Conservation (phyloP, 1,284 basidiomycete genomes). For the Puccinia hordei region DNA sequence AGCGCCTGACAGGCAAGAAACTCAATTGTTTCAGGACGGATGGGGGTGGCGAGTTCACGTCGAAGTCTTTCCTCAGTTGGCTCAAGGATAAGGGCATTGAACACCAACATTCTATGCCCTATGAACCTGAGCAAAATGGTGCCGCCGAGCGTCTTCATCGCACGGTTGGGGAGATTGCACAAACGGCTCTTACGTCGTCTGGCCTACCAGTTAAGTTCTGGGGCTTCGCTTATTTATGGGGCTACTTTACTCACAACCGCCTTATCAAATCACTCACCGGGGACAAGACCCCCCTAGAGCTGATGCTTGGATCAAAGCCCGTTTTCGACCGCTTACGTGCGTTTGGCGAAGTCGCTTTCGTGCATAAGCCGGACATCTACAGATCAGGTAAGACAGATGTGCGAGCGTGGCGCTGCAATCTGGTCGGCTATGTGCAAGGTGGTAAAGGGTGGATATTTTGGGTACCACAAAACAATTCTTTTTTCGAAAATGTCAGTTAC, state of each 20-base stretch:
- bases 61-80: not conserved
- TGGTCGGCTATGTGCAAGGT: slow-evolving; percentile 14
- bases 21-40: too few relatives aligned
- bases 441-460: slow-evolving; percentile 25
- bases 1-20: not conserved
- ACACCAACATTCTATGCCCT: slow-evolving; percentile 20
- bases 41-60: not conserved
- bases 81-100: slow-evolving; percentile 26
- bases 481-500: slow-evolving; percentile 13
- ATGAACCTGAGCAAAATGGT: slow-evolving; percentile 51
- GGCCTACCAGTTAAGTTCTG: slow-evolving; percentile 21
- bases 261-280: slow-evolving; percentile 22
- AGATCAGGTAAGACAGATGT: not conserved
- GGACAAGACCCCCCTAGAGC: slow-evolving; percentile 10
- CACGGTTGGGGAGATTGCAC: slow-evolving; percentile 26
- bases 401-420: not conserved
- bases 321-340: slow-evolving; percentile 3
- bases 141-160: slow-evolving; percentile 34
- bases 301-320: slow-evolving; percentile 3
- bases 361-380: slow-evolving; percentile 5
- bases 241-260: not conserved
- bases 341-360: slow-evolving; percentile 37
- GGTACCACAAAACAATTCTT: not conserved
- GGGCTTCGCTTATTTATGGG: slow-evolving; percentile 6
- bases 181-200: slow-evolving; percentile 2